Base-by-base conservation (phyloP, 306 rosid genomes). In the Begonia masoniana region DNA sequence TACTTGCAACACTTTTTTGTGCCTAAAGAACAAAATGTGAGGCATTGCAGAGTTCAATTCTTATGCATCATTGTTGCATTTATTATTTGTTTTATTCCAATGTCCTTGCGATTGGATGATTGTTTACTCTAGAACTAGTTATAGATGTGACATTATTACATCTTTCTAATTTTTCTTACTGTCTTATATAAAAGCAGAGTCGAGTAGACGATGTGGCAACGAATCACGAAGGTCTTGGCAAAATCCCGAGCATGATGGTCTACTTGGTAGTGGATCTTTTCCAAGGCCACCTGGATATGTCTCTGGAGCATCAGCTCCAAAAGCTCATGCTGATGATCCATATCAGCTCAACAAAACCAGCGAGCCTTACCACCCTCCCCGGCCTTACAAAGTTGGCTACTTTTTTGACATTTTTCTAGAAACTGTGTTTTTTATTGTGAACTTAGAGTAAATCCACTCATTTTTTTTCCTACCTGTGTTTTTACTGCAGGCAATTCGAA, bases 171-270 rank as follows among this genome's bases (percentile, higher is more conserved):
- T 2, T 21, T 21, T 21, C 24, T 21, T 21, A 21, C 4, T 1
- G 24, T 21, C 2, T 31, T 67, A 43, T 54, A 66, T 74, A 42
- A 50, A 50, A 62, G 60, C 82, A 82, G 99, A 91, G 62, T 70
- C 87, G 41, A 86, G 84, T 62, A 81, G 71, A 74, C 81, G 75
- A 19, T 51, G 73, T 60, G 82, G 86, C 62, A 84, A 74, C 63
- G 92, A 76, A 48, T 62, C 94, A 57, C 74, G 78, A 42, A 82
- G 78, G 56, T 54, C 99, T 68, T 70, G 74, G 78, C 96, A 86
- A 75, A 82, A 71, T 66, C 96, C 88, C 51, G 99, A 91, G 76
- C 99, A 91, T 68, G 99, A 91, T 70, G 99, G 99, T 43, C 99
- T 91, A 73, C 86, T 91, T 12, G 99, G 99, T 19, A 91, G 99